Evolutionary conservation across 1,284 basidiomycete species (phyloP).

Genomic region (Moesziomyces sp.): DNA sequence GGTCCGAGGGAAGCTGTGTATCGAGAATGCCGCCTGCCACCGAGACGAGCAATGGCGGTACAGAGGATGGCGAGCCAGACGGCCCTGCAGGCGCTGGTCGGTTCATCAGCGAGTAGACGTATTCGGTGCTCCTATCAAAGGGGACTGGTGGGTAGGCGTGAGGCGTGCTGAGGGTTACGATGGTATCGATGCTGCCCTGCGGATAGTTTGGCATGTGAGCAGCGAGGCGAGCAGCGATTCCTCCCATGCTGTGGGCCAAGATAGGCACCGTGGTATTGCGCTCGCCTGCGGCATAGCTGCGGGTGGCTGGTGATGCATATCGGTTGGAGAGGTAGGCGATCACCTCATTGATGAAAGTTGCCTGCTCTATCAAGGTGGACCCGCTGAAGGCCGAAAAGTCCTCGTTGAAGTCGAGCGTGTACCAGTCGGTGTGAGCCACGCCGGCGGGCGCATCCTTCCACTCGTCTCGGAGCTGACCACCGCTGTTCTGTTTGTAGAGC

Average conservation of each 20-base stretch:
- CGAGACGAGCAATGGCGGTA: conserved; percentile 76
- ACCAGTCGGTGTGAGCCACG: conserved; percentile 54
- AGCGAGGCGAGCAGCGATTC: conserved; percentile 80
- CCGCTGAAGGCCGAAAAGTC: conserved; percentile 96
- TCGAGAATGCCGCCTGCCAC: conserved; percentile 93
- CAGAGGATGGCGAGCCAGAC: background rate
- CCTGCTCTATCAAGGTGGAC: conserved; percentile 84
- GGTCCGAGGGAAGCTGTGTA: conserved; percentile 90
- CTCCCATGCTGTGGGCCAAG: conserved; percentile 98
- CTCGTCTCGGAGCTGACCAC: conserved; percentile 45
- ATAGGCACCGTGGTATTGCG: conserved; percentile 74
- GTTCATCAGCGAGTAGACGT: conserved; percentile 74
- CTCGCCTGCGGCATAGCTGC: conserved; percentile 36
- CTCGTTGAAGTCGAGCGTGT: conserved; percentile 89
- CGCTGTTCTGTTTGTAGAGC: conserved; percentile 74
- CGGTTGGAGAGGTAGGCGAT: conserved; percentile 81
- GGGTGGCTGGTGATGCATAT: conserved; percentile 73
- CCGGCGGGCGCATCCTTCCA: conserved; percentile 46
- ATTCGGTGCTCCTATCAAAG: conserved; percentile 82
- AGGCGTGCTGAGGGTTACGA: conserved; percentile 95
- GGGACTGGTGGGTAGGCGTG: conserved; percentile 88
- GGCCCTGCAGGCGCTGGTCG: conserved; percentile 1
- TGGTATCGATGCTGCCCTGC: conserved; percentile 73
- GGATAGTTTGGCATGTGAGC: conserved; percentile 73
- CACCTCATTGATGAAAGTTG: conserved; percentile 78